Percentiles rank a stretch among this genome's conserved stretches.
Conservation (phyloP, 306 rosid species). For the Pterocarpus macrocarpus region DNA sequence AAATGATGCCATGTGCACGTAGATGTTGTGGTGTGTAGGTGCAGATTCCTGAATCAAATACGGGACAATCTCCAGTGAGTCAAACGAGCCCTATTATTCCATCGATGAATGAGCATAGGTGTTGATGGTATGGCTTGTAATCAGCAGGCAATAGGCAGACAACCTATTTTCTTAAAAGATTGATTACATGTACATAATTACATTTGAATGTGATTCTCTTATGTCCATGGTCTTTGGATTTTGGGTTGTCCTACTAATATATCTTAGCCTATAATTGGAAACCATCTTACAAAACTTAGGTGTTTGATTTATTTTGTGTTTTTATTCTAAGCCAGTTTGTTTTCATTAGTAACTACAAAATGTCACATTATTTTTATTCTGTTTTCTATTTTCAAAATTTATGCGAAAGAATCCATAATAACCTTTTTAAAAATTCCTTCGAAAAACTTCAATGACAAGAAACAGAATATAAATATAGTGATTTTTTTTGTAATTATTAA, state of each 20-base stretch:
- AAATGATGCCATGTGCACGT: conserved; percentile 37
- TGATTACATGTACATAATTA: conserved; percentile 2
- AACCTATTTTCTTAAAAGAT: conserved; percentile 12
- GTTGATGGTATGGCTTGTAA: not conserved
- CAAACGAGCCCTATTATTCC: conserved; percentile 3
- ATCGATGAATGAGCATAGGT: not conserved
- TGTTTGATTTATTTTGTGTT: not conserved
- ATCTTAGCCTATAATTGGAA: not conserved
- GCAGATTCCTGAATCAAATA: conserved; percentile 41
- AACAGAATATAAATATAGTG: too few relatives aligned
- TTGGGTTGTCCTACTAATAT: not conserved
- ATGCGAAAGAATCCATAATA: too few relatives aligned
- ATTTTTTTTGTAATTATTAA: too few relatives aligned
- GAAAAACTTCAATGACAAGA: too few relatives aligned
- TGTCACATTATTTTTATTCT: too few relatives aligned
- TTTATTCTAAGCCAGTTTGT: not conserved
- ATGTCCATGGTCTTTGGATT: not conserved
- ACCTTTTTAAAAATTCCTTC: too few relatives aligned
- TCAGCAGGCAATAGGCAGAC: conserved; percentile 35
- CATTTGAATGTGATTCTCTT: not conserved
- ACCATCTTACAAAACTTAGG: not conserved
- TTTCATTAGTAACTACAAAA: too few relatives aligned
- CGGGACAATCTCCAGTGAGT: not conserved
- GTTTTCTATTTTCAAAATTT: too few relatives aligned
- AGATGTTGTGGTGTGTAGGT: conserved; percentile 32